Evolutionary conservation across 805 yeast species (phyloP).

Genomic region (Metschnikowia amazonensis): DNA sequence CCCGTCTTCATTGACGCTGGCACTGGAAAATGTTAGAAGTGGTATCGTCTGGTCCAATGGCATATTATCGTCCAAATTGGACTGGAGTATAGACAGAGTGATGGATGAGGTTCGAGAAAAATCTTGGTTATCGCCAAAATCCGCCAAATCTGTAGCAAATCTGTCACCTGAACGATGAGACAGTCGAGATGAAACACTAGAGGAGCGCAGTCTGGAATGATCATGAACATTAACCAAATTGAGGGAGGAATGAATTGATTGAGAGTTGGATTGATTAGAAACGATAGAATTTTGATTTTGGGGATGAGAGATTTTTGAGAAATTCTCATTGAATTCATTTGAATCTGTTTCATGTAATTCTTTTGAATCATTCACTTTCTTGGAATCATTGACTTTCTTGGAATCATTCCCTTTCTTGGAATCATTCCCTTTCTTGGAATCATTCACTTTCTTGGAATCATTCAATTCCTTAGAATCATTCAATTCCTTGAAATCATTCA

Average conservation of each 20-base stretch:
- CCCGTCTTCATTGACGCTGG: slow-evolving; percentile 11
- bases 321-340: no score
- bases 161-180: neutral
- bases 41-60: slow-evolving; percentile 18
- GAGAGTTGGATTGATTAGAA: no score
- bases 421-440: no score
- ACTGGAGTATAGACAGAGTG: slow-evolving; percentile 12
- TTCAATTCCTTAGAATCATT: no score
- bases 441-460: no score
- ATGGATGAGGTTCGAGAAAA: slow-evolving; percentile 16
- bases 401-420: no score
- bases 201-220: neutral
- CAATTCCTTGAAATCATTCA: no score
- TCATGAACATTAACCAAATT: neutral
- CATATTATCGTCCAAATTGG: slow-evolving; percentile 4
- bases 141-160: neutral
- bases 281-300: no score
- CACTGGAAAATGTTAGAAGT: slow-evolving; percentile 11
- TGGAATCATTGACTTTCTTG: no score
- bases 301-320: no score
- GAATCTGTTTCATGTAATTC: no score
- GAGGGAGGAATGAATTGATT: neutral
- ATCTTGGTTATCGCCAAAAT: neutral
- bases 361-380: no score
- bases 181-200: neutral